Conservation (phyloP, 371 early-diverging fungal species). For the Mucor irregularis region DNA sequence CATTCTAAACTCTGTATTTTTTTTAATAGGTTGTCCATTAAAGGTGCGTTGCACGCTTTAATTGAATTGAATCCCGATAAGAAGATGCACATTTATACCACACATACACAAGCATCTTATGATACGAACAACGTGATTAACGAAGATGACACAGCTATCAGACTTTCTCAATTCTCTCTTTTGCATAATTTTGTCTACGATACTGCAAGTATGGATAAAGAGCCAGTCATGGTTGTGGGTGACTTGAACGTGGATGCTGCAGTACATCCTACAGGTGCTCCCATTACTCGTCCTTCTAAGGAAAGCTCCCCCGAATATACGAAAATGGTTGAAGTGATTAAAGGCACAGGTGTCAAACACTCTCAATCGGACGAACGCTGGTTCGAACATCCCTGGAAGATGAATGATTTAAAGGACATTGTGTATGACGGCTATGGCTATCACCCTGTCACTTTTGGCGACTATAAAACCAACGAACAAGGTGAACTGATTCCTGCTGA, state of each 20-base stretch:
- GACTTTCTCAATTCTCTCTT: slow-evolving; percentile 62
- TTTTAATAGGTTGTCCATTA: slow-evolving; percentile 58
- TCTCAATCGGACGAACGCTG: slow-evolving; percentile 5
- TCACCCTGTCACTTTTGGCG: slow-evolving; percentile 81
- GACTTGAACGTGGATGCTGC: slow-evolving; percentile 77
- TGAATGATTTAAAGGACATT: slow-evolving; percentile 49
- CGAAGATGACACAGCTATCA: slow-evolving; percentile 57
- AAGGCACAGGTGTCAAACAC: slow-evolving; percentile 44
- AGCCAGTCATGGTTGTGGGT: slow-evolving; percentile 71
- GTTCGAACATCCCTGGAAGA: slow-evolving; percentile 26
- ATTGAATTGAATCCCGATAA: slow-evolving; percentile 53
- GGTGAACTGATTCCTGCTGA: slow-evolving; percentile 54
- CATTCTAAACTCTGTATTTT: background rate
- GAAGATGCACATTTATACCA: slow-evolving; percentile 74
- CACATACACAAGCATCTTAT: slow-evolving; percentile 84
- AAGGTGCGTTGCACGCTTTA: slow-evolving; percentile 81
- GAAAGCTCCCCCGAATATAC: slow-evolving; percentile 58
- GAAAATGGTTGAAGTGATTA: slow-evolving; percentile 63
- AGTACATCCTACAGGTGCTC: slow-evolving; percentile 36
- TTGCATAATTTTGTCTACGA: slow-evolving; percentile 68
- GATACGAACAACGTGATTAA: slow-evolving; percentile 42
- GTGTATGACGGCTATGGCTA: slow-evolving; percentile 53
- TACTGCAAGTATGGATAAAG: slow-evolving; percentile 27
- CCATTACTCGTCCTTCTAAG: slow-evolving; percentile 34
- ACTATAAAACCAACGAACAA: slow-evolving; percentile 44